phyloP scores from a whole-genome alignment of 805 yeast genomes.

The Nakazawaea sp. region DNA sequence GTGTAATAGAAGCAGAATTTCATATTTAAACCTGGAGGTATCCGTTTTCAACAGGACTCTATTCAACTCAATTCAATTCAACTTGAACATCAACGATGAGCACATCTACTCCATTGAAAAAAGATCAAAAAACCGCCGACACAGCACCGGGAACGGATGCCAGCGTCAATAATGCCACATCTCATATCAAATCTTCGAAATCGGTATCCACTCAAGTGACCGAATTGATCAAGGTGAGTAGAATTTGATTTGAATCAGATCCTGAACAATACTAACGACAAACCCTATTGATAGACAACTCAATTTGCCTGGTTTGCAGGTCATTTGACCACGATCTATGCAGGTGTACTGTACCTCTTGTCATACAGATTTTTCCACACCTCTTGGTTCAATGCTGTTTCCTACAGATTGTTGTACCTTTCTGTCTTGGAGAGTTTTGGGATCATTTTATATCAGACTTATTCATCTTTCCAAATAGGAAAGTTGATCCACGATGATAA shows the following conservation, averaged over 20 bases:
- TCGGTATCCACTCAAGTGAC: slow-evolving; percentile 1
- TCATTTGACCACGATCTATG: slow-evolving; percentile 40
- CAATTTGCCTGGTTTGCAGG: slow-evolving; percentile 78
- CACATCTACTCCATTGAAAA: not conserved
- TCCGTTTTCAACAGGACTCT: no score
- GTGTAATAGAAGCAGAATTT: no score
- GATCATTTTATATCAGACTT: slow-evolving; percentile 62
- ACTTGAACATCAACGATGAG: not conserved
- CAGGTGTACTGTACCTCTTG: slow-evolving; percentile 30
- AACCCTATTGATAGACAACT: no score
- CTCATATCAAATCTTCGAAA: no score
- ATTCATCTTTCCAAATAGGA: slow-evolving; percentile 22
- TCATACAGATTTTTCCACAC: slow-evolving; percentile 23
- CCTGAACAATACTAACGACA: no score
- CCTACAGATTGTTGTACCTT: slow-evolving; percentile 16
- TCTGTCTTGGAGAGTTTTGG: slow-evolving; percentile 72
- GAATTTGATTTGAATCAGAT: no score
- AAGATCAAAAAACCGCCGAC: not conserved
- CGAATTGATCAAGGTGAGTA: slow-evolving; percentile 7
- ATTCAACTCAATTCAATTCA: no score
- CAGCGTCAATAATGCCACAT: no score
- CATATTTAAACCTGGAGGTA: no score
- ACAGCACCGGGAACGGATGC: not conserved
- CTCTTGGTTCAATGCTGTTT: slow-evolving; percentile 23
- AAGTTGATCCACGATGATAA: slow-evolving; percentile 53